Base-by-base conservation (phyloP, 441 rosid genomes). In the Populus hybrid region DNA sequence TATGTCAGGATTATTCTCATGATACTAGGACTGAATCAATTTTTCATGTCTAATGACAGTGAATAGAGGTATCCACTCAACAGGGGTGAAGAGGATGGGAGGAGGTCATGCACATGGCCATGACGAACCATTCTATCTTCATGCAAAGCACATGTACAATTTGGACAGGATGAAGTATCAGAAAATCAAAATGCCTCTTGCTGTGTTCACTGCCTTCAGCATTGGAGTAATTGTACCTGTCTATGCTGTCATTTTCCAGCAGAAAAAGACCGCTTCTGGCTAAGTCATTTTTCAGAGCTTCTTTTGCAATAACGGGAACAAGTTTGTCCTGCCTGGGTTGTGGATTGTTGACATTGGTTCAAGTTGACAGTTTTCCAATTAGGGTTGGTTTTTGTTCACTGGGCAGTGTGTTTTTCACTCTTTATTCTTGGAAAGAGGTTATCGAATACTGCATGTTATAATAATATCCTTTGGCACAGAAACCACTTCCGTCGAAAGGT, bases 131-230 rank as follows among this genome's bases (percentile, higher is more conserved):
- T 89, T 67, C 83, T 94, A 94, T 83, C 80, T 95, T 9, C 97
- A 95, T 74, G 92, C 98, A 0, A 94, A 95, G 88, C 97, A 94
- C 88, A 94, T 95, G 99, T 95, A 95, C 90, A 94, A 95, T 86
- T 85, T 94, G 94, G 98, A 92, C 84, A 89, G 91, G 81, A 94
- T 95, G 97, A 91, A 89, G 74, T 67, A 86, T 81, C 99, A 91
- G 85, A 86, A 33, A 69, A 85, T 95, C 83, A 95, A 89, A 88
- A 91, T 94, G 93, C 79, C 97, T 71, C 93, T 95, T 9, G 94
- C 73, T 9, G 98, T 95, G 71, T 84, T 94, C 79, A 82, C 94
- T 0, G 98, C 94, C 81, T 91, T 94, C 89, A 89, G 94, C 89
- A 90, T 94, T 21, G 99, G 99, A 35, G 92, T 84, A 29, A 70